phyloP scores from a whole-genome alignment of 306 rosid species.

The Hippophae tibetana region DNA sequence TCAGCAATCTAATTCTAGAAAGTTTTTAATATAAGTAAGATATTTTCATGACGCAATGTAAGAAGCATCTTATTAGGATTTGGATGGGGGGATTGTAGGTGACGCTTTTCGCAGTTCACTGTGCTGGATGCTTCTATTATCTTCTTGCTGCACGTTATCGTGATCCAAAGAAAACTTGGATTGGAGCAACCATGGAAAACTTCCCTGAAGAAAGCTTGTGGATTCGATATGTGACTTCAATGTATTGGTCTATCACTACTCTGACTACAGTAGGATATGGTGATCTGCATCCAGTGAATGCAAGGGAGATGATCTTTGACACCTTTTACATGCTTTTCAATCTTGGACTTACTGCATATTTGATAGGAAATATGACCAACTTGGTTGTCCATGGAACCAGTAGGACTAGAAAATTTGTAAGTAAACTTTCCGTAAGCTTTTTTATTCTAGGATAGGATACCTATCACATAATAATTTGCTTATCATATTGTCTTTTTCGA shows the following conservation, averaged over 20 bases:
- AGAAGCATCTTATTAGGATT: conserved; percentile 10
- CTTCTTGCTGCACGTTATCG: conserved; percentile 67
- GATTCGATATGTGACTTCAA: conserved; percentile 67
- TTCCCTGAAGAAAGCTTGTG: conserved; percentile 45
- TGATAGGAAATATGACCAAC: conserved; percentile 97
- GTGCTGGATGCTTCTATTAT: conserved; percentile 86
- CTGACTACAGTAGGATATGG: conserved; percentile 89
- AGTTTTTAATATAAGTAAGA: not conserved
- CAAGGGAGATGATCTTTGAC: conserved; percentile 81
- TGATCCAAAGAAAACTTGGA: conserved; percentile 65
- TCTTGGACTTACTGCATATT: conserved; percentile 79
- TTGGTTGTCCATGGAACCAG: conserved; percentile 91
- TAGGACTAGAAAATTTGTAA: conserved; percentile 77
- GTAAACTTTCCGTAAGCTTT: conserved; percentile 15
- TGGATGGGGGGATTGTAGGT: conserved; percentile 39
- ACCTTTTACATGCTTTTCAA: conserved; percentile 83
- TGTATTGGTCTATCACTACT: conserved; percentile 93
- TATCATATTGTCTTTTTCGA: not conserved
- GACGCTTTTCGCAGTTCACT: conserved; percentile 76
- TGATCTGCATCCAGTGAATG: conserved; percentile 81
- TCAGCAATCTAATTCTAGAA: not conserved
- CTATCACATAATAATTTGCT: not conserved
- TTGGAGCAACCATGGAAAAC: conserved; percentile 41
- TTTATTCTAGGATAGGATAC: not conserved
- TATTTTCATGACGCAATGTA: not conserved